Evolutionary conservation across 2,329 filamentous ascomycete genomes (phyloP).

Genomic region (Sordariomycetes sp.): DNA sequence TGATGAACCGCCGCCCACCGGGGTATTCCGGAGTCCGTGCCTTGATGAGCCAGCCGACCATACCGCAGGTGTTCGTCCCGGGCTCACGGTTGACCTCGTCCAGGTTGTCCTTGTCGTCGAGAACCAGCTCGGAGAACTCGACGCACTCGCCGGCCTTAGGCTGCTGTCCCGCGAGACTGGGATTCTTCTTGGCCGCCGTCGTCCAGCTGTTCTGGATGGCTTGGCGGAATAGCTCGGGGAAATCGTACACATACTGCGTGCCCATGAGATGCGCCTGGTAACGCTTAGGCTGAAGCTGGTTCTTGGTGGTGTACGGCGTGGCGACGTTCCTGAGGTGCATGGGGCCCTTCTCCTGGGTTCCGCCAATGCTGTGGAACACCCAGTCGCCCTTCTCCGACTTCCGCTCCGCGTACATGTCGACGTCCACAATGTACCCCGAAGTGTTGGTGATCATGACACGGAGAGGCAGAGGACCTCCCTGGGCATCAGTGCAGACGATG

Average conservation of each 20-base stretch:
- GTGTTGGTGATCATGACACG: conserved; percentile 97
- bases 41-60: conserved; percentile 96
- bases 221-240: conserved; percentile 98
- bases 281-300: conserved; percentile 94
- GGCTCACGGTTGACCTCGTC: conserved; percentile 90
- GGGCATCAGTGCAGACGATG: conserved; percentile 89
- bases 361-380: conserved; percentile 93
- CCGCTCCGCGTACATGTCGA: conserved; percentile 94
- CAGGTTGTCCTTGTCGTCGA: conserved; percentile 86
- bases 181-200: conserved; percentile 60
- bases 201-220: conserved; percentile 93
- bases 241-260: conserved; percentile 98
- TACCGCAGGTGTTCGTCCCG: conserved; percentile 89
- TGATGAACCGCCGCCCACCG: conserved; percentile 79
- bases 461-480: conserved; percentile 74
- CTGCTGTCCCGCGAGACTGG: conserved; percentile 64
- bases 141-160: conserved; percentile 83
- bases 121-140: conserved; percentile 83
- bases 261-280: conserved; percentile 99
- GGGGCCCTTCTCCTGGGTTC: conserved; percentile 69
- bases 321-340: conserved; percentile 89
- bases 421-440: conserved; percentile 92
- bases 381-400: conserved; percentile 97
- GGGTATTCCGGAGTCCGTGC: conserved; percentile 95
- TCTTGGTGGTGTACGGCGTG: conserved; percentile 93